Percentiles rank a stretch among this genome's conserved stretches.
phyloP scores from a whole-genome alignment of 768 basidiomycete genomes.

The Pisolithus tinctorius region DNA sequence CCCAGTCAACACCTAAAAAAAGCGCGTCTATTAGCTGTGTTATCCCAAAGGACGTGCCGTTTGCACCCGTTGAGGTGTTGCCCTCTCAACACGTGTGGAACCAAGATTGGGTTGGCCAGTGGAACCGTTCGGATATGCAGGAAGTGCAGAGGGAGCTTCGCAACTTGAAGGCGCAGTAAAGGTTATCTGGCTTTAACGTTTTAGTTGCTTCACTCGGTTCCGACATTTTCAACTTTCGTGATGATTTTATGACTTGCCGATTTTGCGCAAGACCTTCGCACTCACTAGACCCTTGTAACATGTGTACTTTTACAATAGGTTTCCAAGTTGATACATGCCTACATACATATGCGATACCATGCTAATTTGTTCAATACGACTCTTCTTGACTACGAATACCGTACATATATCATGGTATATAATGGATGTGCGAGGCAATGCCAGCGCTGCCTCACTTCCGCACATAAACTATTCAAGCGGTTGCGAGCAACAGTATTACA shows the following conservation, averaged over 20 bases:
- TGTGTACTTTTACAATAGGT: too few species aligned
- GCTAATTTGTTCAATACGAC: too few species aligned
- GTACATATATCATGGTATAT: too few species aligned
- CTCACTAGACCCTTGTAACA: too few species aligned
- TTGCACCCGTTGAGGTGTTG: background rate
- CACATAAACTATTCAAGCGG: too few species aligned
- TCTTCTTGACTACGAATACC: too few species aligned
- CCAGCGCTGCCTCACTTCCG: too few species aligned
- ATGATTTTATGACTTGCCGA: background rate
- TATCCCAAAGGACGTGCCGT: background rate
- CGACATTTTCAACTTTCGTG: background rate
- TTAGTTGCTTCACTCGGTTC: background rate
- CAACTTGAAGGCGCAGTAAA: constrained; percentile 16
- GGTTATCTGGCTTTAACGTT: background rate
- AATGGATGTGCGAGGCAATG: too few species aligned
- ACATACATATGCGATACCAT: too few species aligned
- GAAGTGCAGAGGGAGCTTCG: constrained; percentile 35
- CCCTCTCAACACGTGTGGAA: background rate
- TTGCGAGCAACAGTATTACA: too few species aligned
- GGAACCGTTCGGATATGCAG: constrained; percentile 33
- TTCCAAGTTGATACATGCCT: too few species aligned
- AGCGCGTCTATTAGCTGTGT: constrained; percentile 11
- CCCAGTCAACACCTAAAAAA: constrained; percentile 2
- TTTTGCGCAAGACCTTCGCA: background rate
- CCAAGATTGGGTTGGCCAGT: constrained; percentile 33